Evolutionary conservation across 1,284 basidiomycete species (phyloP), one percentile per base, ranked within the genome.

Genomic region (Marasmius tenuissimus): DNA sequence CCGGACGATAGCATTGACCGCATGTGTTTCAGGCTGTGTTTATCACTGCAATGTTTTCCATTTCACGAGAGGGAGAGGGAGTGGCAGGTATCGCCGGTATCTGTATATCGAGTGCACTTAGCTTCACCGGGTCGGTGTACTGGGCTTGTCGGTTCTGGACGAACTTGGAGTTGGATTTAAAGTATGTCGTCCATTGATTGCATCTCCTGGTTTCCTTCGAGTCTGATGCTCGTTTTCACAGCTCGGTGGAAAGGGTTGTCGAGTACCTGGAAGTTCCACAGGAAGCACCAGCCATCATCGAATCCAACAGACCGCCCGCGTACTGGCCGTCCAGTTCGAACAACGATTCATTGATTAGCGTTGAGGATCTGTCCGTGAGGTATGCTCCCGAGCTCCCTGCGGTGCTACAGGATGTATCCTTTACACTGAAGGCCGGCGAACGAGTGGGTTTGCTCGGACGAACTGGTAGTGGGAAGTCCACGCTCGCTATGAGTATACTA

Each of bases 251-350:
- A 74, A 89, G 95, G 61, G 83, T 96, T 7, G 85, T 92, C 4
- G 95, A 97, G 77, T 97, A 96, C 70, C 84, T 96, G 18, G 84
- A 91, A 58, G 80, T 96, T n/a, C 91, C 93, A 0, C 91, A 93
- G 70, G 95, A 96, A 71, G 87, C 93, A 4, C 87, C 93, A 1
- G 80, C 87, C 0, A 70, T 89, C 60, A 88, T 94, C 55, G 85
- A 89, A 61, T 81, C 81, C 0, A 81, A 81, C 56, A 83, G 88
- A 4, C 87, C 87, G 1, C 92, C 93, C 0, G 92, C 93, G 0
- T 93, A 93, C 70, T 96, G 94, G 93, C 93, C 93, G 0, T 92
- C 92, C 10, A 91, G 89, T 70, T 80, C 82, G 22, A 82, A 80
- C 61, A 74, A 79, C 5, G 70, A 79, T 34, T 69, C 77, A 0